These are phyloP conservation scores for Pythium plurisporium DNA, from an alignment of 352 stramenopile species.

Conservation along the genomic window DNA sequence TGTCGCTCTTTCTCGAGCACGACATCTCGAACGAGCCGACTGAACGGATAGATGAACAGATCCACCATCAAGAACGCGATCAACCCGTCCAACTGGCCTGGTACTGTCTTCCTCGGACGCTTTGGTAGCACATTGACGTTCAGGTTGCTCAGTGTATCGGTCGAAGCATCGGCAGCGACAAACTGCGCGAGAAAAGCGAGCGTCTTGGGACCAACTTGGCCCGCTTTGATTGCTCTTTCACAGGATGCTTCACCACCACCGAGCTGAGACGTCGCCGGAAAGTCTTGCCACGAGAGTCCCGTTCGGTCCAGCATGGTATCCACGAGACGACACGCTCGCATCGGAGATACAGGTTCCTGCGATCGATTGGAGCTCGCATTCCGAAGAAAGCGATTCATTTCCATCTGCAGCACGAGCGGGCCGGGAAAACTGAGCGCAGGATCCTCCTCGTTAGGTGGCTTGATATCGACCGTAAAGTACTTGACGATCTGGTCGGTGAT, in stretches of 20 bases:
- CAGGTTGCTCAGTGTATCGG: slow-evolving; percentile 42
- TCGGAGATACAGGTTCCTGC: background rate
- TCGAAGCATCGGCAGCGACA: slow-evolving; percentile 19
- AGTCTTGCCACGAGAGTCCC: slow-evolving; percentile 42
- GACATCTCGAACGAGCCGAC: slow-evolving; percentile 77
- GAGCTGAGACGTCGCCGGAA: slow-evolving; percentile 33
- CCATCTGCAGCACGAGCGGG: slow-evolving; percentile 51
- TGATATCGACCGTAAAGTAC: slow-evolving; percentile 30
- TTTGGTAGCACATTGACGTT: slow-evolving; percentile 33
- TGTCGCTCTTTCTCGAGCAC: slow-evolving; percentile 90
- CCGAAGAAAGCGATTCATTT: slow-evolving; percentile 48
- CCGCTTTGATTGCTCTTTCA: slow-evolving; percentile 24
- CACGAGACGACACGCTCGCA: slow-evolving; percentile 31
- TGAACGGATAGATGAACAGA: slow-evolving; percentile 85
- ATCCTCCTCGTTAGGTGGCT: slow-evolving; percentile 2
- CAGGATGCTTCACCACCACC: slow-evolving; percentile 23
- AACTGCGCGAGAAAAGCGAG: slow-evolving; percentile 40
- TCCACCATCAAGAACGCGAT: slow-evolving; percentile 76
- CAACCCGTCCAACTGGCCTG: slow-evolving; percentile 46
- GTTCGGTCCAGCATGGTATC: slow-evolving; percentile 40
- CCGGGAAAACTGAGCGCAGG: slow-evolving; percentile 32
- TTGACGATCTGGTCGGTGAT: slow-evolving; percentile 31
- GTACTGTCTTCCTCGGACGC: slow-evolving; percentile 36
- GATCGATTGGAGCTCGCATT: background rate
- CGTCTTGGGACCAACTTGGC: slow-evolving; percentile 25